Base-by-base conservation (phyloP, 129 eudicot genomes). In the Kitagawia praeruptora region DNA sequence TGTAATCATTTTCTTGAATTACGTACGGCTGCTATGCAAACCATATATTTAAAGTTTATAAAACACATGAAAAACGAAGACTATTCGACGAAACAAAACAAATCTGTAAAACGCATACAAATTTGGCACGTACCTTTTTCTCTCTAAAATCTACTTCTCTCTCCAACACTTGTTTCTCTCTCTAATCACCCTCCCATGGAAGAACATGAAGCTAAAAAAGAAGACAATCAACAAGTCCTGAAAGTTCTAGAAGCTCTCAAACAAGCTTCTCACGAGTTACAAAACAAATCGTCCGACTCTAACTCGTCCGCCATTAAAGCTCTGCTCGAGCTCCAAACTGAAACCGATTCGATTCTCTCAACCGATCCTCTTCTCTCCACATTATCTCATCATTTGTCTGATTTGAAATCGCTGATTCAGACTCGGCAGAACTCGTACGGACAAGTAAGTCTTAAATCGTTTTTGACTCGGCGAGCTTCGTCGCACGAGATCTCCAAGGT, bases 291-390 rank as follows among this genome's bases (percentile, higher is more conserved):
- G 18, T 67, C 75, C 58, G 82, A 85, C 12, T 75, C 86, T 45
- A 63, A 61, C 78, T 81, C 91, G 12, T 71, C 91, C 79, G 78
- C 93, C 90, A 87, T 90, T 79, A 90, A 87, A 81, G 90, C 94
- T 13, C 83, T 93, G 13, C 89, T 93, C 74, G 96, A 89, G 82
- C 92, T 93, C 77, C 83, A 86, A 39, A 86, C 84, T 21, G 90
- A 86, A 45, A 69, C 93, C 6, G 81, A 85, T 46, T 80, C 94
- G 8, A 80, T 91, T 56, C 82, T 93, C 75, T 89, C 91, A 21
- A 70, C 79, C 56, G 92, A 93, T 75, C 97, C 93, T 6, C 79
- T 81, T 39, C 91, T 82, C 6, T 77, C 82, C 28, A 81, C 82
- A 41, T 86, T 93, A 53, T 88, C 90, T 2, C 72, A 79, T 9